These are phyloP conservation scores for Didymosphaeria variabile DNA, from an alignment of 2,329 filamentous ascomycete genomes.

Conservation along the genomic window DNA sequence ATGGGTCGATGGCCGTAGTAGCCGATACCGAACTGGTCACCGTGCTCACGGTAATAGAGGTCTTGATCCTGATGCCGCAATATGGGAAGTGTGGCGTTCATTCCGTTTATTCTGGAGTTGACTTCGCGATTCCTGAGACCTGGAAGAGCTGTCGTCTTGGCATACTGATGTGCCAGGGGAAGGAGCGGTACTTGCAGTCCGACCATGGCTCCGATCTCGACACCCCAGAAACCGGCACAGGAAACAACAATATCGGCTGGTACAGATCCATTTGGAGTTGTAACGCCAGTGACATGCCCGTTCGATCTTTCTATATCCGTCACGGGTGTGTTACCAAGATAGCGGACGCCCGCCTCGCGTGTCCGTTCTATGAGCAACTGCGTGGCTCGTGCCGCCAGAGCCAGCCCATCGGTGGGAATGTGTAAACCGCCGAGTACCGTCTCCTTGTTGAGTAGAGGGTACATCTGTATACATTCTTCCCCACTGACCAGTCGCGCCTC, in stretches of 20 bases:
- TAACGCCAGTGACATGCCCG: slow-evolving; percentile 65
- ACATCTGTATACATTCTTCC: slow-evolving; percentile 63
- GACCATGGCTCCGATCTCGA: slow-evolving; percentile 70
- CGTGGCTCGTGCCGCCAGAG: slow-evolving; percentile 68
- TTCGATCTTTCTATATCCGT: slow-evolving; percentile 63
- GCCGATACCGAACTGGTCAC: slow-evolving; percentile 69
- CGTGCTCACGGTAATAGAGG: slow-evolving; percentile 72
- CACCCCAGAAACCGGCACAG: slow-evolving; percentile 73
- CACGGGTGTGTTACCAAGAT: slow-evolving; percentile 65
- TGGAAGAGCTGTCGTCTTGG: slow-evolving; percentile 66
- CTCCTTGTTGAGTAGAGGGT: slow-evolving; percentile 64
- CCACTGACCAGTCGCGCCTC: slow-evolving; percentile 61
- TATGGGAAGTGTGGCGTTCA: slow-evolving; percentile 63
- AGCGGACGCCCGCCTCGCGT: slow-evolving; percentile 65
- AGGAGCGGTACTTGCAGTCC: slow-evolving; percentile 66
- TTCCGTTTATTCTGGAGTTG: slow-evolving; percentile 56
- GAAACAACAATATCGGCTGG: slow-evolving; percentile 69
- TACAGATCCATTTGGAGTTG: slow-evolving; percentile 59
- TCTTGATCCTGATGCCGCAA: slow-evolving; percentile 70
- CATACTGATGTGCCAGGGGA: slow-evolving; percentile 71
- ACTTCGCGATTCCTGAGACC: slow-evolving; percentile 53
- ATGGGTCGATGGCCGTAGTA: slow-evolving; percentile 71
- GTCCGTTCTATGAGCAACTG: slow-evolving; percentile 69
- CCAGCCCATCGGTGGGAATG: slow-evolving; percentile 69
- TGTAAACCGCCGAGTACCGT: slow-evolving; percentile 67